These are phyloP conservation scores for Hygrocybe punicea DNA, from an alignment of 768 basidiomycete species.

Conservation along the genomic window DNA sequence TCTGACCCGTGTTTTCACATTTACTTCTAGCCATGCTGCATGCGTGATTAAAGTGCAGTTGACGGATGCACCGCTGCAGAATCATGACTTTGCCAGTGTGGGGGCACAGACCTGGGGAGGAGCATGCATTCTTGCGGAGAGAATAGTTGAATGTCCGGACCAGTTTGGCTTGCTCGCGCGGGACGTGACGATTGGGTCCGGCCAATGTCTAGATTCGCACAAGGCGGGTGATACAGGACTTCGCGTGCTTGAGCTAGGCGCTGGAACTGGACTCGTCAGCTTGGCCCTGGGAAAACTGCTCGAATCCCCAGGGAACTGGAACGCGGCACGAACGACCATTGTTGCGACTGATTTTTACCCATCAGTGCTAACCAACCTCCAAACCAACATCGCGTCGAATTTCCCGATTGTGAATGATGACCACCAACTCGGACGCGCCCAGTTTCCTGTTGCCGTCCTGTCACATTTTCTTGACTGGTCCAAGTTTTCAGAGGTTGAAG, in stretches of 20 bases:
- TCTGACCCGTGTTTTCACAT: constrained; percentile 51
- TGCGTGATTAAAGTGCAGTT: constrained; percentile 42
- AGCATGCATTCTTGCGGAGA: constrained; percentile 74
- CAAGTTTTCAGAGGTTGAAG: neutral
- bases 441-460: constrained; percentile 5
- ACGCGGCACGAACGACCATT: constrained; percentile 28
- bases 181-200: neutral
- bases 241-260: constrained; percentile 73
- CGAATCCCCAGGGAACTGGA: constrained; percentile 11
- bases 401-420: neutral
- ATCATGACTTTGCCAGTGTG: constrained; percentile 66
- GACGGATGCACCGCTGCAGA: constrained; percentile 66
- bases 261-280: constrained; percentile 81
- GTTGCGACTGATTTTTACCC: constrained; percentile 79
- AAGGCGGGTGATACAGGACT: constrained; percentile 15
- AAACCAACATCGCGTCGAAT: constrained; percentile 57
- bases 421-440: too few species aligned
- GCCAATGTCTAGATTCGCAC: neutral
- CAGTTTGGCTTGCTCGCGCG: constrained; percentile 42
- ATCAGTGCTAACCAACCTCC: constrained; percentile 66
- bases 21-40: constrained; percentile 24
- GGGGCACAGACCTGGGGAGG: constrained; percentile 91
- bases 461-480: constrained; percentile 62
- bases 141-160: constrained; percentile 57
- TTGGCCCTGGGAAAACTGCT: constrained; percentile 52